Evolutionary conservation across 2,329 filamentous ascomycete genomes (phyloP).

Genomic region (Monilinia laxa): DNA sequence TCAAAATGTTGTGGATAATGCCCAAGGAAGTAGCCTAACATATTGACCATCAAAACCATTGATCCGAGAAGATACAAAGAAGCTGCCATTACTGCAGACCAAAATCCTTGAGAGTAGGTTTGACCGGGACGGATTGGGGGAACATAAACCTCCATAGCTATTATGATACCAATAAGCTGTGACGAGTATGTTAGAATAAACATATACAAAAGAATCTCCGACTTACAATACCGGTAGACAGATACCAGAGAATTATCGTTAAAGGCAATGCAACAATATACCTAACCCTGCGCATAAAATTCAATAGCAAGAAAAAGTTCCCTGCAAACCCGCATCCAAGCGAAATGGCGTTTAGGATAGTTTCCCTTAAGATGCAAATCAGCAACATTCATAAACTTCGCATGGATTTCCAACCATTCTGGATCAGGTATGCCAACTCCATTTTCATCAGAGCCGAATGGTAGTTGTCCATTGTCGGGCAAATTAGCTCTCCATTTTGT

Average conservation of each 20-base stretch:
- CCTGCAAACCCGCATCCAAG: conserved; percentile 64
- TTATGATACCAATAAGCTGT: conserved; percentile 57
- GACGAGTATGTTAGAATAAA: conserved; percentile 16
- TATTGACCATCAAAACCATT: conserved; percentile 65
- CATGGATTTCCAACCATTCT: conserved; percentile 49
- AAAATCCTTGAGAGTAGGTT: conserved; percentile 66
- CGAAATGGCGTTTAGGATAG: conserved; percentile 62
- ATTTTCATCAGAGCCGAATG: conserved; percentile 48
- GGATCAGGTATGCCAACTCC: conserved; percentile 59
- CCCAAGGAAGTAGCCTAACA: conserved; percentile 66
- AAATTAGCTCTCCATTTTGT: conserved; percentile 58
- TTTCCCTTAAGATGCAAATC: conserved; percentile 46
- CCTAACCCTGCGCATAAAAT: conserved; percentile 65
- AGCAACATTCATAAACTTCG: neutral
- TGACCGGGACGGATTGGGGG: conserved; percentile 47
- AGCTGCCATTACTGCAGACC: conserved; percentile 66
- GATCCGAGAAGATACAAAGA: conserved; percentile 61
- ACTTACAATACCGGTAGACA: conserved; percentile 58
- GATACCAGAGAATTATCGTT: conserved; percentile 66
- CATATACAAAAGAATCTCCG: conserved; percentile 42
- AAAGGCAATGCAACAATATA: conserved; percentile 67
- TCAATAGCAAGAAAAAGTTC: conserved; percentile 66
- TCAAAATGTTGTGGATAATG: conserved; percentile 68
- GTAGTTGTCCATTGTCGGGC: conserved; percentile 47
- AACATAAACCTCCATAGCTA: conserved; percentile 55